Percentiles rank a stretch among this genome's conserved stretches.
These are phyloP conservation scores for Globisporangium cystogenes DNA, from an alignment of 352 stramenopile species.

Conservation along the genomic window DNA sequence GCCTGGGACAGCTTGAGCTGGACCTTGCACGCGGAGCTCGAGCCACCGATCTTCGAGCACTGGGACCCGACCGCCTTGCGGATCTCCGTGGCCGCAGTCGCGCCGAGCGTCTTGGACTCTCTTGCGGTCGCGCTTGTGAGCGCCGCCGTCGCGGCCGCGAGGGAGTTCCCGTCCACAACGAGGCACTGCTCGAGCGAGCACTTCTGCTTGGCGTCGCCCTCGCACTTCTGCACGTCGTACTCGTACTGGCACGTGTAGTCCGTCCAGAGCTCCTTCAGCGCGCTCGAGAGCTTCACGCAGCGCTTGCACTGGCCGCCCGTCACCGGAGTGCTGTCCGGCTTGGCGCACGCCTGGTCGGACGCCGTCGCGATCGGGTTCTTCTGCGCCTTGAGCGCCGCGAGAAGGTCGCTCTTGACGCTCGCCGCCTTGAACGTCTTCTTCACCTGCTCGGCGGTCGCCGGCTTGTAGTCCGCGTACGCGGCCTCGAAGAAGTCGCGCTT, in stretches of 20 bases:
- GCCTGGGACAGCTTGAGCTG: conserved; percentile 28
- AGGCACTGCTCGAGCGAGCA: conserved; percentile 57
- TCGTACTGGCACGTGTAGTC: conserved; percentile 59
- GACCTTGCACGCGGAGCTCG: conserved; percentile 13
- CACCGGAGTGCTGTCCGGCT: conserved; percentile 22
- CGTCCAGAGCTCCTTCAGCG: conserved; percentile 50
- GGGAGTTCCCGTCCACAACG: conserved; percentile 28
- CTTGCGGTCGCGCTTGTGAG: conserved; percentile 20
- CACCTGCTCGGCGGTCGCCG: conserved; percentile 3
- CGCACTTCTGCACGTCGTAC: conserved; percentile 40
- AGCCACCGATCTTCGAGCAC: conserved; percentile 31
- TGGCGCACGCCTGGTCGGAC: conserved; percentile 6
- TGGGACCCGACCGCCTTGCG: conserved; percentile 30
- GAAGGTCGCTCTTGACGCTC: conserved; percentile 16
- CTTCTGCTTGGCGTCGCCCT: conserved; percentile 23
- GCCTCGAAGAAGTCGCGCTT: conserved; percentile 37
- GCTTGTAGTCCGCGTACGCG: conserved; percentile 12
- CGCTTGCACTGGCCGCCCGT: conserved; percentile 24
- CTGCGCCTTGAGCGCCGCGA: conserved; percentile 10
- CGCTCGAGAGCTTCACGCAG: conserved; percentile 44
- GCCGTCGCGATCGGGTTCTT: conserved; percentile 29
- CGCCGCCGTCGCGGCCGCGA: conserved; percentile 23
- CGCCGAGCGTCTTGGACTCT: conserved; percentile 29
- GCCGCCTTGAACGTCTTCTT: conserved; percentile 24
- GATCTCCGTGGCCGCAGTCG: conserved; percentile 47